These are phyloP conservation scores for Pyricularia sp. DNA, from an alignment of 2,329 filamentous ascomycete species.

Conservation along the genomic window DNA sequence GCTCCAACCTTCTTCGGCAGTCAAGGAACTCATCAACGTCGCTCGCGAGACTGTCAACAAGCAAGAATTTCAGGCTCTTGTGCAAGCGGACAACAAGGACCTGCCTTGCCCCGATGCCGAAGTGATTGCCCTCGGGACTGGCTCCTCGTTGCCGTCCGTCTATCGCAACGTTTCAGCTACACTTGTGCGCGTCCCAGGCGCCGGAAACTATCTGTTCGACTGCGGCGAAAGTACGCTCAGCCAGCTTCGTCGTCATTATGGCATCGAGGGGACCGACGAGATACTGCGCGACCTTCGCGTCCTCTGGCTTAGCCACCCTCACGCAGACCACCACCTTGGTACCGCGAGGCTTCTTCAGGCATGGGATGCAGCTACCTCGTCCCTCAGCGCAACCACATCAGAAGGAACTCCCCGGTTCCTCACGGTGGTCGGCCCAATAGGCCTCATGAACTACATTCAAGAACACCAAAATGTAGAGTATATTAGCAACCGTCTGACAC, in stretches of 20 bases:
- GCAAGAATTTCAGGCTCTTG: constrained; percentile 31
- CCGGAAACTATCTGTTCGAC: constrained; percentile 84
- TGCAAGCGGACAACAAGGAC: constrained; percentile 40
- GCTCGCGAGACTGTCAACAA: constrained; percentile 29
- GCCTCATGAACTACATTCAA: constrained; percentile 62
- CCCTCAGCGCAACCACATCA: constrained; percentile 22
- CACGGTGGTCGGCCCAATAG: constrained; percentile 53
- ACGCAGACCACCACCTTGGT: constrained; percentile 92
- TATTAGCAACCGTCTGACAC: constrained; percentile 45
- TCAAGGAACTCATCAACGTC: constrained; percentile 38
- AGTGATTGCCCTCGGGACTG: constrained; percentile 79
- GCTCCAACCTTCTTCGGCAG: constrained; percentile 12
- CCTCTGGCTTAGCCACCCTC: constrained; percentile 89
- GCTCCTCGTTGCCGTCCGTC: constrained; percentile 79
- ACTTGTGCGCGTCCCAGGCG: constrained; percentile 67
- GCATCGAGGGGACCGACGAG: constrained; percentile 47
- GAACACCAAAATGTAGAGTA: constrained; percentile 74
- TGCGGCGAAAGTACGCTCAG: constrained; percentile 87
- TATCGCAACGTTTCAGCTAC: constrained; percentile 92
- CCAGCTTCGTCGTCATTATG: constrained; percentile 65
- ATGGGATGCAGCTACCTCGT: constrained; percentile 51
- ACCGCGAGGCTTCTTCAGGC: constrained; percentile 67
- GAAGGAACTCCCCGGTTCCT: constrained; percentile 23
- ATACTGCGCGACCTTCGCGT: constrained; percentile 66
- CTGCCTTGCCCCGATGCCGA: constrained; percentile 66